Percentiles rank a stretch among this genome's conserved stretches.
phyloP scores from a whole-genome alignment of 805 yeast genomes.

The Saccharomycopsis lassenensis region DNA sequence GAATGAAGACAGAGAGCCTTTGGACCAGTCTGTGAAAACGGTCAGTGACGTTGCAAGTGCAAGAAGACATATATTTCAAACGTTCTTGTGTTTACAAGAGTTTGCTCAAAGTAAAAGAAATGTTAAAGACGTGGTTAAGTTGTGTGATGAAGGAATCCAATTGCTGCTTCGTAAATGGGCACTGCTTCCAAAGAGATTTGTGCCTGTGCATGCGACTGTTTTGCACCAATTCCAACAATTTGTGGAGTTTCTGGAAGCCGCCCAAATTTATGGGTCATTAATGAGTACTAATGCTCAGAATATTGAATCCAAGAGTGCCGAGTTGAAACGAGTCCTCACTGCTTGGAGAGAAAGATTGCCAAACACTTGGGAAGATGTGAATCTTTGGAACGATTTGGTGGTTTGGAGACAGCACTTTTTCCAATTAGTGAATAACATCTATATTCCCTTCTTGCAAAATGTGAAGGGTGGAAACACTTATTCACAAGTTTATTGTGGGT shows the following conservation, averaged over 20 bases:
- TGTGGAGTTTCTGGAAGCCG: slow-evolving; percentile 95
- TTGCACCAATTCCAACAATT: slow-evolving; percentile 94
- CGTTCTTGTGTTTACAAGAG: slow-evolving; percentile 86
- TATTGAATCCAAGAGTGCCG: slow-evolving; percentile 86
- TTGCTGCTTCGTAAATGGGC: slow-evolving; percentile 88
- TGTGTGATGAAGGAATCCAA: slow-evolving; percentile 95
- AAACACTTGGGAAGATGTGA: slow-evolving; percentile 94
- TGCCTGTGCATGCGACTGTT: slow-evolving; percentile 79
- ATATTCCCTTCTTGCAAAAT: slow-evolving; percentile 80
- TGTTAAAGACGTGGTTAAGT: slow-evolving; percentile 69
- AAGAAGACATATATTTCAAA: slow-evolving; percentile 88
- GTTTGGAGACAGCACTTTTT: slow-evolving; percentile 99
- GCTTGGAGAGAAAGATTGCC: slow-evolving; percentile 98
- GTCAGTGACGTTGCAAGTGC: slow-evolving; percentile 99
- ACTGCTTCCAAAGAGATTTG: slow-evolving; percentile 62
- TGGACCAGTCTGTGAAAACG: slow-evolving; percentile 87
- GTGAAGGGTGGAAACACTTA: slow-evolving; percentile 62
- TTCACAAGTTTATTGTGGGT: slow-evolving; percentile 94
- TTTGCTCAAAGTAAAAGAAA: slow-evolving; percentile 86
- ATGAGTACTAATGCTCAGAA: slow-evolving; percentile 87
- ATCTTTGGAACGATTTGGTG: slow-evolving; percentile 93
- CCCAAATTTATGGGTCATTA: slow-evolving; percentile 81
- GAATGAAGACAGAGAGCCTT: slow-evolving; percentile 88
- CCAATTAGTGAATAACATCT: slow-evolving; percentile 88
- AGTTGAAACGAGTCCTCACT: slow-evolving; percentile 83